Evolutionary conservation across 2,329 filamentous ascomycete genomes (phyloP), one percentile per base, ranked within the genome.

Genomic region (Pseudogymnoascus sp.): DNA sequence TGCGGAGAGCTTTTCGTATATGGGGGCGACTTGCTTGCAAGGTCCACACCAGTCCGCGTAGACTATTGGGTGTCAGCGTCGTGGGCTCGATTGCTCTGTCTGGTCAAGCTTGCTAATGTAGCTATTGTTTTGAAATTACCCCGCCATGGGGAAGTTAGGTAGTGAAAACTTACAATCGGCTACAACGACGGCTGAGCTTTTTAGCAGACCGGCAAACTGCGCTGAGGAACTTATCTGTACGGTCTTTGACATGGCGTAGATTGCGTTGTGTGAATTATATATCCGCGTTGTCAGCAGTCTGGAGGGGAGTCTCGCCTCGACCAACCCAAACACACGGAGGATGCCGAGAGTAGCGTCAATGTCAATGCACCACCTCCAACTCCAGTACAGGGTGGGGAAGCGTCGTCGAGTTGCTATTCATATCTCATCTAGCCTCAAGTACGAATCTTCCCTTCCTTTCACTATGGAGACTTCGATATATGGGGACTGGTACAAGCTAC

Each of bases 41-140:
- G 91, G 89, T 35, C 79, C 87, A 72, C 89, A 96, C 87, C 89
- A 94, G 71, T 90, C 87, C 70, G 92, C 90, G 71, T 90, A 93
- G 80, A 97, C 91, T 96, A 69, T 59, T 61, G 5, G 27, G 33
- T 33, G 58, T 67, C 62, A 66, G 63, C 42, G 62, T 40, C 60
- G 31, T 61, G 61, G 60, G 64, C 59, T 45, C 39, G 35, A 59
- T 58, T 59, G 42, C 31, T 4, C 31, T 40, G 65, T 40, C 48
- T 52, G 5, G 33, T 31, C 21, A 25, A 18, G 18, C 29, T 33
- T 35, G 60, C 25, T 21, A 21, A 40, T 55, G 36, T 33, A 27
- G 60, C 25, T 21, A 21, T 55, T 55, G 36, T n/a, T 52, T 39
- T 12, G 29, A 36, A 35, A 58, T 60, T 65, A 59, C 52, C 59